Evolutionary conservation across 108 stramenopile genomes (phyloP).

Genomic region (Cyclostephanos invisitatus): DNA sequence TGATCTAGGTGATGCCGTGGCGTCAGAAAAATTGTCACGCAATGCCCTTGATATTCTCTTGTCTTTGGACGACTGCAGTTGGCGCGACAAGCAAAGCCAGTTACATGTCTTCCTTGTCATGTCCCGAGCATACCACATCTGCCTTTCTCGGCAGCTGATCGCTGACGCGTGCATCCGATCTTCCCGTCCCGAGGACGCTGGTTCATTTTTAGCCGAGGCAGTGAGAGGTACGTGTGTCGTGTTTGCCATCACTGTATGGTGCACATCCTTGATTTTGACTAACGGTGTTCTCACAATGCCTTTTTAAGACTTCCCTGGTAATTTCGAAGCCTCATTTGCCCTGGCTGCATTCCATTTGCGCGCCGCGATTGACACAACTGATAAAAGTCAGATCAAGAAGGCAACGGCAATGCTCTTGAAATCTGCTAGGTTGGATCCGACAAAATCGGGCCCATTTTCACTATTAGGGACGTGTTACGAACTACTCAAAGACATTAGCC

Average conservation of each 20-base stretch:
- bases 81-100: not conserved
- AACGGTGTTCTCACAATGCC: not conserved
- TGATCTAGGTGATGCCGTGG: conserved; percentile 1
- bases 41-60: conserved; percentile 22
- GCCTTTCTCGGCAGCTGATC: conserved; percentile 58
- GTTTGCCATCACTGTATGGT: not conserved
- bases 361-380: conserved; percentile 19
- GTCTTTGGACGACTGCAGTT: conserved; percentile 7
- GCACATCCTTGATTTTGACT: not conserved
- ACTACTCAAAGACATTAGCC: conserved; percentile 42
- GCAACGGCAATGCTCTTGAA: conserved; percentile 64
- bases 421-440: conserved; percentile 68
- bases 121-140: conserved; percentile 47
- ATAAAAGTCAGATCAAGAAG: conserved; percentile 21
- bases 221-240: conserved; percentile 32
- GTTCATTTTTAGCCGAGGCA: conserved; percentile 57
- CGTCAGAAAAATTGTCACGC: conserved; percentile 20
- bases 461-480: conserved; percentile 79
- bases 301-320: conserved; percentile 39
- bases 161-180: conserved; percentile 60
- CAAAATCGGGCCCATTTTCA: conserved; percentile 63
- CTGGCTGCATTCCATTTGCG: conserved; percentile 67
- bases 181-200: conserved; percentile 52
- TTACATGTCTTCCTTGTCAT: conserved; percentile 7
- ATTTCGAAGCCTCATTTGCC: conserved; percentile 59